A percentile compares a stretch with the other conserved stretches of the same genome.
Evolutionary conservation across 1,139 yeast genomes (phyloP).

Genomic region (Kluyveromyces sp.): DNA sequence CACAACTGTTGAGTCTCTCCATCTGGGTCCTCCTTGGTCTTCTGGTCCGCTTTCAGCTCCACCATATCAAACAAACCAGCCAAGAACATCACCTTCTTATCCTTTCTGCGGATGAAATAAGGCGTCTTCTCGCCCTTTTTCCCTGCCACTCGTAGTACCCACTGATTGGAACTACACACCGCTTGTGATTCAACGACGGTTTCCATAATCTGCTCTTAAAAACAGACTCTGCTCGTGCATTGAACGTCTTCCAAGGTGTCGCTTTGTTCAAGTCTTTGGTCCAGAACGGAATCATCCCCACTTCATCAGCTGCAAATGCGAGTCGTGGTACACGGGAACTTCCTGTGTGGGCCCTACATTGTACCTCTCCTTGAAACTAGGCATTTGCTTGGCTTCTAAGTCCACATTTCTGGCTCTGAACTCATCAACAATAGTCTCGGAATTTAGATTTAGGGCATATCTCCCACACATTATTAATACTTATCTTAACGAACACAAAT

Average conservation of each 20-base stretch:
- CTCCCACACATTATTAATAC: conserved; percentile 40
- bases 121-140: conserved; percentile 43
- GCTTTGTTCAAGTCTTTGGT: conserved; percentile 33
- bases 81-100: conserved; percentile 47
- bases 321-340: conserved; percentile 37
- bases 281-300: conserved; percentile 57
- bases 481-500: not conserved
- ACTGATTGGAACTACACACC: conserved; percentile 67
- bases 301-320: conserved; percentile 38
- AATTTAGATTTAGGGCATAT: conserved; percentile 33
- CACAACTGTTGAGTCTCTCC: conserved; percentile 14
- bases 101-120: conserved; percentile 51
- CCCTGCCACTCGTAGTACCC: conserved; percentile 82
- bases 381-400: conserved; percentile 3
- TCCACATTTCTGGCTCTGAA: conserved; percentile 11
- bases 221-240: conserved; percentile 57
- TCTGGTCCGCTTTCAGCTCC: conserved; percentile 8
- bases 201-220: conserved; percentile 44
- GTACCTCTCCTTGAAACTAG: conserved; percentile 21
- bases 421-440: conserved; percentile 15
- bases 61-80: conserved; percentile 56
- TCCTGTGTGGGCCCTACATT: conserved; percentile 46
- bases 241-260: conserved; percentile 42
- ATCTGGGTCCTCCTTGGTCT: not conserved
- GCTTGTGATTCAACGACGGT: conserved; percentile 21